These are phyloP conservation scores for Cladosporium oxysporum DNA, from an alignment of 2,329 filamentous ascomycete species.

Conservation along the genomic window DNA sequence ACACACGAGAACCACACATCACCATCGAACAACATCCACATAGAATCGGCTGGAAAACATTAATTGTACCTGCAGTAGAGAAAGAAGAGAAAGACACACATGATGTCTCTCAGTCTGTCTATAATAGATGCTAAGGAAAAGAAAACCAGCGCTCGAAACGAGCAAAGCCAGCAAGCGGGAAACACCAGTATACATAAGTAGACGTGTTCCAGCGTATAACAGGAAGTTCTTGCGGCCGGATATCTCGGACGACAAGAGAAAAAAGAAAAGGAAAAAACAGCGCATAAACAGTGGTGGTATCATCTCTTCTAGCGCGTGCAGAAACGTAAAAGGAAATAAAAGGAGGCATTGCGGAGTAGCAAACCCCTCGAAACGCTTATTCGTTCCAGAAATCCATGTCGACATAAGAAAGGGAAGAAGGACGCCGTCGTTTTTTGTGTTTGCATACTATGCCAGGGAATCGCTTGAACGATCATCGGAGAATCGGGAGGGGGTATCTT, in stretches of 20 bases:
- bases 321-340: background rate
- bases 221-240: too few relatives aligned
- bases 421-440: background rate
- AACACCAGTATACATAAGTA: background rate
- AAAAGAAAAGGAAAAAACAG: background rate
- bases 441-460: background rate
- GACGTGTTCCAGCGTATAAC: background rate
- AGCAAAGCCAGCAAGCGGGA: background rate
- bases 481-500: background rate
- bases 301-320: constrained; percentile 1
- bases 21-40: background rate
- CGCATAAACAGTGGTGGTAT: background rate
- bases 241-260: background rate
- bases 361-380: background rate
- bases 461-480: constrained; percentile 9
- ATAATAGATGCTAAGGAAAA: background rate
- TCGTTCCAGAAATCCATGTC: background rate
- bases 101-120: background rate
- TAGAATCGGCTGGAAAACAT: background rate
- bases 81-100: background rate
- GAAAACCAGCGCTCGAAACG: background rate
- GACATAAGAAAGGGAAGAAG: background rate
- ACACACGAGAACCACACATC: background rate
- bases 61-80: background rate
- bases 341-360: background rate